Evolutionary conservation across 495 filamentous ascomycete genomes (phyloP).

Genomic region (Penicillium parvum): DNA sequence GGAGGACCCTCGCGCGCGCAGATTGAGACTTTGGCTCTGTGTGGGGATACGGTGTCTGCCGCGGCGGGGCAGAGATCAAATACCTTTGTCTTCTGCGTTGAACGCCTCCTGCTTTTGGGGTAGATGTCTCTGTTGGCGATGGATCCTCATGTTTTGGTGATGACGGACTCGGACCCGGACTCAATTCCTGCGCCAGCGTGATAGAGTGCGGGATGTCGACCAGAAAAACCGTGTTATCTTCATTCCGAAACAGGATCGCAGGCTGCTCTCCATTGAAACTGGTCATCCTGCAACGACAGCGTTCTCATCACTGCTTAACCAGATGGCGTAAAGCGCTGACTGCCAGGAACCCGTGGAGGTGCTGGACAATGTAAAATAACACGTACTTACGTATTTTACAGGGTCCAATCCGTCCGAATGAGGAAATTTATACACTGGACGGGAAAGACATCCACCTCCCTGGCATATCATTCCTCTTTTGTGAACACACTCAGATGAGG

Average conservation of each 20-base stretch:
- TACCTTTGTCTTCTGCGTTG: constrained; percentile 4
- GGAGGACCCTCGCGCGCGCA: constrained; percentile 36
- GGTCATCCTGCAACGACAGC: constrained; percentile 6
- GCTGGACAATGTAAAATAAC: no score
- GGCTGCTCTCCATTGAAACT: constrained; percentile 1
- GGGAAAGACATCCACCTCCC: no score
- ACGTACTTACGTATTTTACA: no score
- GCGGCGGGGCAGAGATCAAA: constrained; percentile 31
- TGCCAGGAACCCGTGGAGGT: no score
- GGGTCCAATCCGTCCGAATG: no score
- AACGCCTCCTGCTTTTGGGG: not conserved
- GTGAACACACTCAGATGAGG: no score
- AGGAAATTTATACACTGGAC: no score
- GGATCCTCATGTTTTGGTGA: not conserved
- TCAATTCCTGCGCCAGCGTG: constrained; percentile 30
- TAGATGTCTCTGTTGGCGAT: not conserved
- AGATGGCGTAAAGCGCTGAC: no score
- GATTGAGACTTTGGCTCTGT: constrained; percentile 40
- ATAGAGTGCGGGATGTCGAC: constrained; percentile 66
- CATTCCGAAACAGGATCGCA: constrained; percentile 51
- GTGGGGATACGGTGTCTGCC: constrained; percentile 31
- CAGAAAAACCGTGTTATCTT: constrained; percentile 41
- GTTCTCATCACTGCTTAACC: not conserved
- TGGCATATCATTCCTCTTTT: no score
- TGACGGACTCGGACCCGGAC: not conserved